Evolutionary conservation across 257 asterid species (phyloP), one percentile per base, ranked within the genome.

Genomic region (Asclepias syriaca): DNA sequence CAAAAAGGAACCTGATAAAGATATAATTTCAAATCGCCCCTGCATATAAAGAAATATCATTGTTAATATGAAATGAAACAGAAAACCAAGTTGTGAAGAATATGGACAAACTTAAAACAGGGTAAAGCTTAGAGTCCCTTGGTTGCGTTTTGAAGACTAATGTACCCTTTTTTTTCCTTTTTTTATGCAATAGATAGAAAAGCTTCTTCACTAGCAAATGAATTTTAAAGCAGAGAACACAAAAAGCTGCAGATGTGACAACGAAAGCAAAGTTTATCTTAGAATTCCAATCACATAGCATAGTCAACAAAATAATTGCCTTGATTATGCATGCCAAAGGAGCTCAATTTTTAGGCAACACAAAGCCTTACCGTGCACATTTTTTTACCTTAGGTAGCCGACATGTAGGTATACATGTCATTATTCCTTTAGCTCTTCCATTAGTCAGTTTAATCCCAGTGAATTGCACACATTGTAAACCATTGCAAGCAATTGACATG

Each of bases 11-110:
- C 97, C 96, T 2, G 95, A 79, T 77, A 94, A 77, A 32, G 96
- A 87, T 68, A 93, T 81, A 14, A 93, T 90, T 81, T 93, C 93
- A 73, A 84, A 93, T n/a, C 88, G 90, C 8, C 97, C 97, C 98
- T 93, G 95, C 78, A 83, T 71, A 76, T 72, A 48, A 59, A 79
- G 54, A 75, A 18, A 46, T 22, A 51, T 15, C 29, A 15, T 63
- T 15, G 2, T 53, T 22, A 56, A 49, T 71, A 22, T 58, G 3
- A 29, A n/a, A 66, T 56, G 1, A 69, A 75, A 70, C 14, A 67
- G 69, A 40, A 29, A 55, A 6, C 49, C 24, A 34, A 34, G 24
- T 37, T 56, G 39, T 19, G 7, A 27, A 53, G 64, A 68, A 40
- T 22, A 70, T 29, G 22, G 56, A 21, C 16, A 58, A 37, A 14